These are phyloP conservation scores for Eragrostis tef DNA, from an alignment of 202 grass and related monocot species.

Conservation along the genomic window DNA sequence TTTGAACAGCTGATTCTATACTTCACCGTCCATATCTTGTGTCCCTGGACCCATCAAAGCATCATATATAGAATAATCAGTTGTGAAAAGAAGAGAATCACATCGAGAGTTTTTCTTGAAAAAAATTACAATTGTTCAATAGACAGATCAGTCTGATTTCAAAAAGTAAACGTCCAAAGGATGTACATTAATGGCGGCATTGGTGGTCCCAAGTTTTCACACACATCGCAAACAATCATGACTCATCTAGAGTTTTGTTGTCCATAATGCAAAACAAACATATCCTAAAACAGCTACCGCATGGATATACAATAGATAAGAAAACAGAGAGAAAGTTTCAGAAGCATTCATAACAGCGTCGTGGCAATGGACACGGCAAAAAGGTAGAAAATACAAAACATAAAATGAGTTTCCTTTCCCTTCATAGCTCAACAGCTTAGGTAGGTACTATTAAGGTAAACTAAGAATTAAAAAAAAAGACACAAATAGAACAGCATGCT, in stretches of 20 bases:
- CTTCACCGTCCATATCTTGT: constrained; percentile 64
- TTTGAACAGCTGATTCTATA: constrained; percentile 38
- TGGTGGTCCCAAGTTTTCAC: neutral
- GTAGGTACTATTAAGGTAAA: constrained; percentile 30
- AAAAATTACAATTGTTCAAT: neutral
- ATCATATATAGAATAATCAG: constrained; percentile 1
- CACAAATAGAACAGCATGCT: no score
- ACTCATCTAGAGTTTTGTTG: neutral
- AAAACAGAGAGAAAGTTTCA: neutral
- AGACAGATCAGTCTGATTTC: neutral
- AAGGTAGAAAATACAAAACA: neutral
- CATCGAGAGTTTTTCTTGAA: neutral
- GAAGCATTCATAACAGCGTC: constrained; percentile 12
- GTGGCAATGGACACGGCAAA: neutral
- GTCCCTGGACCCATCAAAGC: constrained; percentile 45
- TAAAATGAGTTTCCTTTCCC: neutral
- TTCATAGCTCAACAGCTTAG: constrained; percentile 12
- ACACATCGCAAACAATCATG: neutral
- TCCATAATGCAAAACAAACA: constrained; percentile 4
- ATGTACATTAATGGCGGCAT: constrained; percentile 17
- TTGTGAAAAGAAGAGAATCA: neutral
- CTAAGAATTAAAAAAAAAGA: neutral
- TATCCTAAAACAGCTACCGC: constrained; percentile 4
- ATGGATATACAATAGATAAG: constrained; percentile 19
- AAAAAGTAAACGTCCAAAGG: neutral